Percentiles rank a stretch among this genome's conserved stretches.
These are phyloP conservation scores for Globisporangium lucens DNA, from an alignment of 352 stramenopile genomes.

Conservation along the genomic window DNA sequence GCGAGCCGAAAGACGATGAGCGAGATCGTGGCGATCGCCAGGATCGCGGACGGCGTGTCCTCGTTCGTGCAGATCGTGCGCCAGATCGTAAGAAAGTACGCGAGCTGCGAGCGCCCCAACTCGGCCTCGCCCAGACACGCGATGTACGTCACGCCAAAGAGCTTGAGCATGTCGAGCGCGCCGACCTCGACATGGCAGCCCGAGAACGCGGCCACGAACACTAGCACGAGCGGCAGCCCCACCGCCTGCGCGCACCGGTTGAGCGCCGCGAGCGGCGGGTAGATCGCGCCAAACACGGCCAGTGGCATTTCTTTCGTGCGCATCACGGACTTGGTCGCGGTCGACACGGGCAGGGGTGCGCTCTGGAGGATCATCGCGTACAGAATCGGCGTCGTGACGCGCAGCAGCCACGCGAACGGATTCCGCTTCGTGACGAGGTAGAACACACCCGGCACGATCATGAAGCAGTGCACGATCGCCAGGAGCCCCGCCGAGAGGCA, in stretches of 20 bases:
- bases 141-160: constrained; percentile 48
- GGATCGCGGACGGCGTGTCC: constrained; percentile 36
- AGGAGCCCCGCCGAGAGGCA: constrained; percentile 26
- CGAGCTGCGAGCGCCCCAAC: constrained; percentile 35
- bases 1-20: constrained; percentile 45
- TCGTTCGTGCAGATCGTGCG: constrained; percentile 42
- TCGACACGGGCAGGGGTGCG: constrained; percentile 42
- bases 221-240: constrained; percentile 36
- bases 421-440: constrained; percentile 51
- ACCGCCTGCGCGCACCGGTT: constrained; percentile 51
- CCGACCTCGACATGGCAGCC: constrained; percentile 38
- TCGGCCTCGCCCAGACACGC: constrained; percentile 45
- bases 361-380: constrained; percentile 48
- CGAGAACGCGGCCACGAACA: constrained; percentile 52
- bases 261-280: constrained; percentile 49
- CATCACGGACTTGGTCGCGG: constrained; percentile 59
- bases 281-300: constrained; percentile 54
- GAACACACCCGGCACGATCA: constrained; percentile 46
- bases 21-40: constrained; percentile 40
- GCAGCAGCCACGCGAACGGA: constrained; percentile 46
- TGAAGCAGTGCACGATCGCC: constrained; percentile 32
- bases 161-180: constrained; percentile 28
- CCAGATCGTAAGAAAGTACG: constrained; percentile 61
- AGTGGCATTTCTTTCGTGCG: constrained; percentile 44
- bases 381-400: constrained; percentile 40